Evolutionary conservation across 2,329 filamentous ascomycete species (phyloP), one percentile per base, ranked within the genome.

Genomic region (Xylaria sp.): DNA sequence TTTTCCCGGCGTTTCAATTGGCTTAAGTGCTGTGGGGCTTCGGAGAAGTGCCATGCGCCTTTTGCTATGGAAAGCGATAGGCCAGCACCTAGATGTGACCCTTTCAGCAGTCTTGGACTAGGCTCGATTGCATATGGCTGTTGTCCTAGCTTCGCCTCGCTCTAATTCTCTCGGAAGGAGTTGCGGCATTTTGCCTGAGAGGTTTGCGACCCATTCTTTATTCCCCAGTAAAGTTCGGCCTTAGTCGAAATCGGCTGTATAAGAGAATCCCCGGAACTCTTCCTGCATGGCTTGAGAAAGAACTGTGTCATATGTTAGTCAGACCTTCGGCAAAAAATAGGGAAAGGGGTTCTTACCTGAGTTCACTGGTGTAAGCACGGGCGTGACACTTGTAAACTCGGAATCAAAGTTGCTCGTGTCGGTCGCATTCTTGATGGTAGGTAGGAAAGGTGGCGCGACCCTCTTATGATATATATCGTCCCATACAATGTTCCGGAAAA

Each of bases 401-500:
- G 93, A 94, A 80, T 99, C 96, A 81, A 99, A 99, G 84, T 99
- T 99, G 86, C 94, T 98, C n/a, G 96, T 99, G 83, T 99, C 96
- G 52, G 96, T 98, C 9, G 94, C 89, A 79, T 89, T 97, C 82
- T 92, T 96, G 77, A 99, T 97, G 46, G 89, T 89, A 20, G 96
- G 96, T 81, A 94, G 82, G 84, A 98, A 98, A 0, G 96, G 96
- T 63, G 96, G 92, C 62, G 90, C 88, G 23, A 98, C 90, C 43
- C 94, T 89, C 89, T 98, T 99, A 83, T 98, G 89, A 81, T 98
- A 98, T 70, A 99, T 94, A 79, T 99, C 96, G 73, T 99, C 96
- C 96, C 96, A 99, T 82, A 96, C 97, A 80, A 98, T 93, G 79
- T 96, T 97, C 71, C 94, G 88, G 86, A 99, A 99, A 86, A 99